Percentiles rank a stretch among this genome's conserved stretches.
These are phyloP conservation scores for Tylopilus plumbeoviolaceoides DNA, from an alignment of 768 basidiomycete species.

Conservation along the genomic window DNA sequence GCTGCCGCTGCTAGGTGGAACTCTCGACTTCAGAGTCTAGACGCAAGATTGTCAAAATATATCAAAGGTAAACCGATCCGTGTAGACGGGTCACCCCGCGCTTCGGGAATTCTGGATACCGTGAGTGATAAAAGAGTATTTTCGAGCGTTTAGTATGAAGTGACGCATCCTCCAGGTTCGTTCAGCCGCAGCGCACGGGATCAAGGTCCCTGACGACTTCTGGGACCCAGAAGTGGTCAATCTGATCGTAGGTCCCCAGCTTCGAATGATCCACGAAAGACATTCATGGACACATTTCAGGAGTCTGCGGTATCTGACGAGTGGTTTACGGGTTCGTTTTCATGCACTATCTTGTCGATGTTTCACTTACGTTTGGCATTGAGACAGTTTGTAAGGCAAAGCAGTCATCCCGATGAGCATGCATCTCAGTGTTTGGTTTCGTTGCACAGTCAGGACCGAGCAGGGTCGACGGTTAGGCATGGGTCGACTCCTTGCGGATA, in stretches of 20 bases:
- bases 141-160: not conserved
- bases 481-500: slow-evolving; percentile 67
- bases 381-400: slow-evolving; percentile 22
- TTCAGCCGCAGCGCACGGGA: slow-evolving; percentile 66
- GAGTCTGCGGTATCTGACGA: slow-evolving; percentile 72
- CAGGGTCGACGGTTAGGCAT: slow-evolving; percentile 74
- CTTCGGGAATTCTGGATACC: slow-evolving; percentile 73
- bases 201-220: slow-evolving; percentile 69
- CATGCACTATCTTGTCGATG: not conserved
- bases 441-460: slow-evolving; percentile 57
- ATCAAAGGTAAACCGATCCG: slow-evolving; percentile 64
- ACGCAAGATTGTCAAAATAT: slow-evolving; percentile 65
- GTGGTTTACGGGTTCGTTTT: slow-evolving; percentile 62
- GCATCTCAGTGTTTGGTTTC: slow-evolving; percentile 4
- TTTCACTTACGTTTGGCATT: slow-evolving; percentile 3
- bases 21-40: slow-evolving; percentile 54
- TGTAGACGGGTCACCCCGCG: slow-evolving; percentile 71
- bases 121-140: slow-evolving; percentile 28
- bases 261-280: not conserved
- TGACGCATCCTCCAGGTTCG: slow-evolving; percentile 43
- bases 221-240: slow-evolving; percentile 57
- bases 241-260: slow-evolving; percentile 44
- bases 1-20: slow-evolving; percentile 67
- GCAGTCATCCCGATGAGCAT: not conserved
- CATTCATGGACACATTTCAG: slow-evolving; percentile 29